Base-by-base conservation (phyloP, 164 flowering plant species). In the Taxillus chinensis region DNA sequence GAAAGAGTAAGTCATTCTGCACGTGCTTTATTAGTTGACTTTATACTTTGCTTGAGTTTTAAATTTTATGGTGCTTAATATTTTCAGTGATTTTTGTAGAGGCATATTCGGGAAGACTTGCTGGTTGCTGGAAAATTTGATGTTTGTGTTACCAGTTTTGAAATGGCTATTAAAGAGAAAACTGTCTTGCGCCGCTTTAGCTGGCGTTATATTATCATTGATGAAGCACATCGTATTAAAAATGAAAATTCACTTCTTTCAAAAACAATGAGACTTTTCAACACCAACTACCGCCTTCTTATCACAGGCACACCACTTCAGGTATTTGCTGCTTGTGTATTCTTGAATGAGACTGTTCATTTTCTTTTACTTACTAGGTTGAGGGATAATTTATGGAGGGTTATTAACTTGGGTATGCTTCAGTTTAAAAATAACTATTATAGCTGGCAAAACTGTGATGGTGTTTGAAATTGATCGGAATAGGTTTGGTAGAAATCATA, bases 161-260 rank as follows among this genome's bases (percentile, higher is more conserved):
- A 95, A 71, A 95, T 95, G 99, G 99, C 96, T 27, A 95, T 95
- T 56, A 95, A 92, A 73, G 99, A 95, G 78, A 95, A 95, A 72
- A 11, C 87, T 59, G 12, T 83, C 14, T 71, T 95, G 62, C 93
- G 96, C n/a, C 87, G 89, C 7, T 95, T 95, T 66, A 95, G 96
- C 72, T 95, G 99, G 99, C 98, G 99, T n/a, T 95, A 95, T 74
- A 91, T 95, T 50, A 91, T 95, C 52, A 95, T 95, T 73, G 99
- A 95, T 65, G 99, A 95, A 78, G 99, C 99, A 17, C 99, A 95
- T 83, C 80, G 99, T 48, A 95, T 95, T 57, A 95, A 95, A 83
- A 95, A 95, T 74, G 99, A 95, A 68, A 95, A 95, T 72, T 95
- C 99, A n/a, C 90, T 91, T 50, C 92, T 95, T 53, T 91, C 99